Evolutionary conservation across 1,284 basidiomycete genomes (phyloP).

Genomic region (Schizophyllum amplum): DNA sequence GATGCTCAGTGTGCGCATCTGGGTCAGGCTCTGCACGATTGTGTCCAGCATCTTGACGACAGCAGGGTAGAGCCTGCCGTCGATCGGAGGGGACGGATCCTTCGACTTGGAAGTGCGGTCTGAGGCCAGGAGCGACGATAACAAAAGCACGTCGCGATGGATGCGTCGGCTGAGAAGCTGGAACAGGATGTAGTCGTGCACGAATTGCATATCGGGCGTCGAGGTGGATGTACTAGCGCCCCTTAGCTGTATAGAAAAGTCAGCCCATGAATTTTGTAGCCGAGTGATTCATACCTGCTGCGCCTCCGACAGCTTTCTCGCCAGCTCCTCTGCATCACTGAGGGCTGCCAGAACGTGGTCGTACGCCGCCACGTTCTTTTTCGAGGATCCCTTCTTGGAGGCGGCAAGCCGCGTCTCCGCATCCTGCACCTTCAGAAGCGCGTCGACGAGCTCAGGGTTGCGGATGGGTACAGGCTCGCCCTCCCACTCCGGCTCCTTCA

Average conservation of each 20-base stretch:
- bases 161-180: constrained; percentile 81
- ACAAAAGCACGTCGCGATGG: constrained; percentile 80
- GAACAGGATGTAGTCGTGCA: constrained; percentile 82
- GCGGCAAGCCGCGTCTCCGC: constrained; percentile 51
- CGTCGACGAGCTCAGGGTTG: constrained; percentile 88
- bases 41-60: constrained; percentile 85
- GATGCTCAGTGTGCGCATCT: constrained; percentile 75
- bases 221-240: constrained; percentile 28
- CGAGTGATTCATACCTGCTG: constrained; percentile 52
- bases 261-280: neutral
- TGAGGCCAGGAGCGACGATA: constrained; percentile 52
- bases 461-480: constrained; percentile 79
- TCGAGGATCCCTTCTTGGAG: constrained; percentile 38
- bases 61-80: constrained; percentile 68
- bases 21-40: constrained; percentile 73
- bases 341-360: constrained; percentile 77
- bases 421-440: constrained; percentile 76
- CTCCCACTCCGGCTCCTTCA: constrained; percentile 71
- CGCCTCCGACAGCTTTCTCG: constrained; percentile 70
- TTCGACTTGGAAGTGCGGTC: constrained; percentile 22
- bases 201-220: constrained; percentile 69
- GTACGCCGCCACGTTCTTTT: constrained; percentile 72
- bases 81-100: constrained; percentile 39
- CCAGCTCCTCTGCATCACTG: constrained; percentile 82
- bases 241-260: constrained; percentile 27